Evolutionary conservation across 73 alveolate genomes (phyloP), one percentile per base, ranked within the genome.

Genomic region (Paraurostyla sp.): DNA sequence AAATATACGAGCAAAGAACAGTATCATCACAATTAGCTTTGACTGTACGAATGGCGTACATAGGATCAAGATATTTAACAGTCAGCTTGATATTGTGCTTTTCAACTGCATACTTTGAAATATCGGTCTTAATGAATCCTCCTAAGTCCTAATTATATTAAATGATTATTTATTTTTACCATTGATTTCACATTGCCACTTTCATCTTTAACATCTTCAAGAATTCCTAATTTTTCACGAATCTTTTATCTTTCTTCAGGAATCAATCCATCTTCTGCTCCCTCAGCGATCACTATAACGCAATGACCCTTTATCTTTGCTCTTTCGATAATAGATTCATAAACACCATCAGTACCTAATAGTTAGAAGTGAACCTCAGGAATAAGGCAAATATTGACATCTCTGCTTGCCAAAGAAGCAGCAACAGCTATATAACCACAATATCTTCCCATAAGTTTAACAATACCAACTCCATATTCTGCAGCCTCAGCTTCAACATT

Each of bases 401-500:
- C 95, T 71, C 99, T 83, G 48, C 92, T 88, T 1, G 99, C 99
- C 45, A 94, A 58, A 42, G 97, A 94, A n/a, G 97, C 85, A 54
- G 89, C 84, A 87, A 96, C 90, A 35, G 99, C 99, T 16, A 96
- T 93, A 71, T 91, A 96, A 36, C 99, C 99, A 46, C 97, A 92
- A 50, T 95, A 86, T 59, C 94, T 46, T 0, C 99, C 99, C 95
- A 91, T 81, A 0, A 92, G 49, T 69, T 92, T 95, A 0, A 98
- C 99, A 54, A 98, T 93, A 36, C 99, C 99, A 27, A 97, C 99
- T 48, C 99, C 99, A 91, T 92, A 90, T 51, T 92, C 97, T 48
- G 97, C 97, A 65, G 99, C 95, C 87, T 93, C 90, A 25, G 99
- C 99, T 87, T 97, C 99, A 20, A 97, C 99, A 88, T 95, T 92